These are phyloP conservation scores for Linnemannia exigua DNA, from an alignment of 192 early-diverging fungal species.

Conservation along the genomic window DNA sequence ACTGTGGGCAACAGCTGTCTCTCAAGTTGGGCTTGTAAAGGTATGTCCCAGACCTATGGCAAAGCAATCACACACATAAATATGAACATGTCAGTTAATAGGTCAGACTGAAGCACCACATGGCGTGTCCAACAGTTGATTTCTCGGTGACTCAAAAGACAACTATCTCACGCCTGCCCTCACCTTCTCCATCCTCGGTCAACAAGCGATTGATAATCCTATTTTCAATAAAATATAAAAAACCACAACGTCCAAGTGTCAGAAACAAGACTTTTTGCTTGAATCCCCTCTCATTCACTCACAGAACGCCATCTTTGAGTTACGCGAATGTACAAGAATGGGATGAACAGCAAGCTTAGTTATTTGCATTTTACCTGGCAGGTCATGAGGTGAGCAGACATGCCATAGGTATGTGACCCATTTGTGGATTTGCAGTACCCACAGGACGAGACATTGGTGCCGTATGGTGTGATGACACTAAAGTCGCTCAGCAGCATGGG, in stretches of 20 bases:
- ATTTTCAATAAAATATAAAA: too few relatives aligned
- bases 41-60: slow-evolving; percentile 72
- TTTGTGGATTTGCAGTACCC: slow-evolving; percentile 76
- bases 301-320: not conserved
- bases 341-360: not conserved
- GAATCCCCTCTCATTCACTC: too few relatives aligned
- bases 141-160: not conserved
- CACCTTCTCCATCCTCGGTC: slow-evolving; percentile 84
- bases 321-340: not conserved
- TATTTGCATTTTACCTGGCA: slow-evolving; percentile 37
- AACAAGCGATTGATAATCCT: slow-evolving; percentile 77
- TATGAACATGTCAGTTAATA: not conserved
- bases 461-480: slow-evolving; percentile 45
- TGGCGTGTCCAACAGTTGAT: not conserved
- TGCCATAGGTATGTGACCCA: slow-evolving; percentile 71
- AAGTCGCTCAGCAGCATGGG: slow-evolving; percentile 35
- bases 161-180: not conserved
- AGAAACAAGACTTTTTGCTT: not conserved
- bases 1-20: slow-evolving; percentile 80
- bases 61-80: not conserved
- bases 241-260: not conserved
- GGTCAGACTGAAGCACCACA: not conserved
- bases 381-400: slow-evolving; percentile 71
- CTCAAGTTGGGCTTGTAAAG: slow-evolving; percentile 80
- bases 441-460: slow-evolving; percentile 60